phyloP scores from a whole-genome alignment of 2,329 filamentous ascomycete species.

The Penicillium sp. region DNA sequence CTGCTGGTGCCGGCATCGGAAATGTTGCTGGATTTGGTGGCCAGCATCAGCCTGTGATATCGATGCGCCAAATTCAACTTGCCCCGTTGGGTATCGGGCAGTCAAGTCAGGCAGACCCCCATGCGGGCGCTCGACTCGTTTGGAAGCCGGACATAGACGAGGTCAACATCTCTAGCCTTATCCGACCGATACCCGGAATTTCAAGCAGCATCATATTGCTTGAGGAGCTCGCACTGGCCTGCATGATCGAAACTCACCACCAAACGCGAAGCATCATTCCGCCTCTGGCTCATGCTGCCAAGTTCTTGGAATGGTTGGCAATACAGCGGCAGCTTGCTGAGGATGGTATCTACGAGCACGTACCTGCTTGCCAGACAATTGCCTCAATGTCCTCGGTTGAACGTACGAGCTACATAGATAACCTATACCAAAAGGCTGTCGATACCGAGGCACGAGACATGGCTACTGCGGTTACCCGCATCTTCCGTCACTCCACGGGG shows the following conservation, averaged over 20 bases:
- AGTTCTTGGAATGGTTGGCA: slow-evolving; percentile 1
- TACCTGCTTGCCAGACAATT: neutral
- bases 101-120: neutral
- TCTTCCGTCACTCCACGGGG: neutral
- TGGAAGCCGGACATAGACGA: slow-evolving; percentile 9
- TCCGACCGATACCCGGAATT: neutral
- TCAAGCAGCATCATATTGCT: neutral
- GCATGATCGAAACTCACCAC: slow-evolving; percentile 1
- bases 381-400: slow-evolving; percentile 1
- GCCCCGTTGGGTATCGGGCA: neutral
- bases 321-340: neutral
- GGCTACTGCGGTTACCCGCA: slow-evolving; percentile 1
- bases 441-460: neutral
- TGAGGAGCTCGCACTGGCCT: slow-evolving; percentile 4
- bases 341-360: neutral
- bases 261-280: neutral
- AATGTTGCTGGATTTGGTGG: neutral
- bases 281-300: neutral
- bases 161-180: neutral
- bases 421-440: neutral
- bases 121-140: slow-evolving; percentile 5
- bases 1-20: neutral
- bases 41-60: neutral
- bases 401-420: neutral
- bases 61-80: neutral